phyloP scores from a whole-genome alignment of 208 protist species.

The Trypanosoma cruzi region DNA sequence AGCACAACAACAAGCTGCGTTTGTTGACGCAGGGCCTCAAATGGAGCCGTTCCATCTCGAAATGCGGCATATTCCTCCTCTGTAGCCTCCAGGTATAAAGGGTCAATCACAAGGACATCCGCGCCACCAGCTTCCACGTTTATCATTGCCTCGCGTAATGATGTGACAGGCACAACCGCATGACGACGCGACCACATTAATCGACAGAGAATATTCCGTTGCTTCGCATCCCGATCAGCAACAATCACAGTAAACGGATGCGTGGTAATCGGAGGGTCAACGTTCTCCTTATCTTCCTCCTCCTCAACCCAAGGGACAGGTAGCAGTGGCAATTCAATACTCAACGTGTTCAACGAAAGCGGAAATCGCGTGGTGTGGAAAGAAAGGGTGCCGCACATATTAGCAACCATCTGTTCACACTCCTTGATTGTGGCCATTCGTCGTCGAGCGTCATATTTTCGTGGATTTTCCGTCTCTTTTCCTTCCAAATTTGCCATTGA shows the following conservation, averaged over 20 bases:
- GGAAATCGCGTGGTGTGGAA: not conserved
- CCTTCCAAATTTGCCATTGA: not conserved
- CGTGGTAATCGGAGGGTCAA: constrained; percentile 1
- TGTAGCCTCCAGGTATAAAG: constrained; percentile 59
- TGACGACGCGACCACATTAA: constrained; percentile 84
- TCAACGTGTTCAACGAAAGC: constrained; percentile 36
- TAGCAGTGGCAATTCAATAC: constrained; percentile 78
- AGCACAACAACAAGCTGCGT: constrained; percentile 70
- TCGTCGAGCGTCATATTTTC: not conserved
- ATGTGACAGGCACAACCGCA: constrained; percentile 82
- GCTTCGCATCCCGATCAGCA: constrained; percentile 65
- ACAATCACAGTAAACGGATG: constrained; percentile 74
- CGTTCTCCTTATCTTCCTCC: constrained; percentile 27
- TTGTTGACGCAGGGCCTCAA: constrained; percentile 54
- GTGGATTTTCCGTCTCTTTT: not conserved
- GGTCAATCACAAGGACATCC: constrained; percentile 86
- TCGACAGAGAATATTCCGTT: constrained; percentile 72
- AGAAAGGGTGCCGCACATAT: constrained; percentile 60
- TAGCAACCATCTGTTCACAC: constrained; percentile 33
- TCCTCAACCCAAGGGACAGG: constrained; percentile 63
- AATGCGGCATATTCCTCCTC: constrained; percentile 61
- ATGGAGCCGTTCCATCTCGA: constrained; percentile 44
- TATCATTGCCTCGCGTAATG: constrained; percentile 64
- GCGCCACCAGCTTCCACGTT: constrained; percentile 57
- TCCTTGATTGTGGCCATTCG: constrained; percentile 1